Evolutionary conservation across 371 early-diverging fungal species (phyloP).

Genomic region (Capillidium rhysosporum): DNA sequence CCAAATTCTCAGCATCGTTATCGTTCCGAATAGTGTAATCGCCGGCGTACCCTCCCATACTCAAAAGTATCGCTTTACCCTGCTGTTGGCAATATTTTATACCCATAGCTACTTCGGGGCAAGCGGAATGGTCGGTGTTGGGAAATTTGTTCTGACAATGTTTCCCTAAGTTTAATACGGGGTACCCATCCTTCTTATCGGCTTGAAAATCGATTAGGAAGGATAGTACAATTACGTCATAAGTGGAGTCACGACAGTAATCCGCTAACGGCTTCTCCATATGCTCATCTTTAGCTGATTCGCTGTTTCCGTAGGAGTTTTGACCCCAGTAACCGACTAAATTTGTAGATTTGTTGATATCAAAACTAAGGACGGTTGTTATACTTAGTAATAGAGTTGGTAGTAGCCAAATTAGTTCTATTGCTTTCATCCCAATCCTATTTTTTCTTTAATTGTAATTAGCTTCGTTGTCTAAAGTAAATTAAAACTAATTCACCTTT

Average conservation of each 20-base stretch:
- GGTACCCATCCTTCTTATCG: slow-evolving; percentile 13
- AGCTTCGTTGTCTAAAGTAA: no score
- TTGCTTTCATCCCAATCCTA: no score
- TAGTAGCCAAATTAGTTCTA: no score
- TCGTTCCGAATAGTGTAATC: slow-evolving; percentile 29
- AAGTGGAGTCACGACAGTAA: slow-evolving; percentile 32
- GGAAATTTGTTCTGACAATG: slow-evolving; percentile 27
- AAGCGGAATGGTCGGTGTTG: slow-evolving; percentile 26
- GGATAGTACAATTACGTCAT: slow-evolving; percentile 31
- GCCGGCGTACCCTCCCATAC: slow-evolving; percentile 51
- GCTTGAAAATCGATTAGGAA: slow-evolving; percentile 40
- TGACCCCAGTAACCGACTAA: slow-evolving; percentile 31
- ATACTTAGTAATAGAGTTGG: no score
- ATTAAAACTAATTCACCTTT: no score
- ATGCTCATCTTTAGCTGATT: slow-evolving; percentile 3
- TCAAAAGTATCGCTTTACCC: slow-evolving; percentile 37
- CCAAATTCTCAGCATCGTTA: slow-evolving; percentile 24
- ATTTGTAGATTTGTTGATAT: slow-evolving; percentile 14
- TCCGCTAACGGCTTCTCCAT: slow-evolving; percentile 19
- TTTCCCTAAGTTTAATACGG: slow-evolving; percentile 32
- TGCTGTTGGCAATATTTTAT: slow-evolving; percentile 37
- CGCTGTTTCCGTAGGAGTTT: slow-evolving; percentile 16
- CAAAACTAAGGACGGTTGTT: no score
- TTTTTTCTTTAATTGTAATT: no score
- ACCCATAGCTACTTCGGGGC: slow-evolving; percentile 33